Conservation (phyloP, 768 basidiomycete genomes). For the Cystobasidiopsis lactophilus region DNA sequence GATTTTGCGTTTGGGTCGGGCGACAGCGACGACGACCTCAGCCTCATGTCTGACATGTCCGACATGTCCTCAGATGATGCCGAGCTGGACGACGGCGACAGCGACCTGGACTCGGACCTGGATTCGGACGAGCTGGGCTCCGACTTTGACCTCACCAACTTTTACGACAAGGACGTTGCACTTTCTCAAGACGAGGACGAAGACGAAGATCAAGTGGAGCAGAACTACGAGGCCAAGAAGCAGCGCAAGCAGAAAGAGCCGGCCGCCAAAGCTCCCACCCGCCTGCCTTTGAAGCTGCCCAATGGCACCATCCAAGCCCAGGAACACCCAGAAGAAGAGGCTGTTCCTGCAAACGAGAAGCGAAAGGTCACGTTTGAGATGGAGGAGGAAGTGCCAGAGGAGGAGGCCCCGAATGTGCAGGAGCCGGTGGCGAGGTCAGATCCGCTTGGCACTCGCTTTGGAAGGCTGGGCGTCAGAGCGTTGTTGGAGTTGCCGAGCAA, state of each 20-base stretch:
- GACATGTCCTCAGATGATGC: background rate
- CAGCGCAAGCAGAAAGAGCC: background rate
- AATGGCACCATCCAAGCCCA: background rate
- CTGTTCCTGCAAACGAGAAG: no score
- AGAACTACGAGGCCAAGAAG: background rate
- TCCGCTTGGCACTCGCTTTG: conserved; percentile 49
- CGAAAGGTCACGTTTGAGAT: conserved; percentile 3
- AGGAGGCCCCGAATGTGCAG: background rate
- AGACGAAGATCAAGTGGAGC: conserved; percentile 4
- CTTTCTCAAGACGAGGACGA: background rate
- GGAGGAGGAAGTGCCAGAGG: background rate
- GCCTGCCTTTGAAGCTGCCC: background rate
- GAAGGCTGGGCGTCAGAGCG: conserved; percentile 54
- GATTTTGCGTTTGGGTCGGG: conserved; percentile 6
- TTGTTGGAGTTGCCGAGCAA: conserved; percentile 46
- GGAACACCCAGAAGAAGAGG: background rate
- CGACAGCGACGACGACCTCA: conserved; percentile 7
- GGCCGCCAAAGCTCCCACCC: background rate
- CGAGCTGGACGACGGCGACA: background rate
- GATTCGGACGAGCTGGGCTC: background rate
- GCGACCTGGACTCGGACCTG: background rate
- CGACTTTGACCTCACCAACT: conserved; percentile 2
- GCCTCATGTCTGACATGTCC: conserved; percentile 5
- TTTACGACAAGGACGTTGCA: background rate
- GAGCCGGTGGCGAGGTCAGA: conserved; percentile 2